Conservation (phyloP, 1,284 basidiomycete genomes). For the Cystobasidium sp. region DNA sequence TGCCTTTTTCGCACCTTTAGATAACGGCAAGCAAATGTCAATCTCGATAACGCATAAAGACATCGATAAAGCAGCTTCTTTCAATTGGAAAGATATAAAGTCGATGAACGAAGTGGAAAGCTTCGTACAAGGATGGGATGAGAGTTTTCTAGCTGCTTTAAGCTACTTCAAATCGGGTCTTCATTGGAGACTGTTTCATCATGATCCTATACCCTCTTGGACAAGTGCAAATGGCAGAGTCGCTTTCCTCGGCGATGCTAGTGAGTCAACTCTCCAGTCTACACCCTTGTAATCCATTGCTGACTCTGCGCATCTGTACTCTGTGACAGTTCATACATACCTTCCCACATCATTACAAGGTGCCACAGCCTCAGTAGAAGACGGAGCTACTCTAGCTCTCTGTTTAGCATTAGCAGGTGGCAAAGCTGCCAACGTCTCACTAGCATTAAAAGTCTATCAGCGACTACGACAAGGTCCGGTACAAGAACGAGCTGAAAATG, state of each 20-base stretch:
- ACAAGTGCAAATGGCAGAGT: conserved; percentile 25
- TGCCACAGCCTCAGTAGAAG: conserved; percentile 34
- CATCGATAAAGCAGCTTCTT: conserved; percentile 17
- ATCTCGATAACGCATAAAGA: conserved; percentile 14
- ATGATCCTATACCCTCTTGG: conserved; percentile 30
- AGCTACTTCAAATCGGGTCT: conserved; percentile 10
- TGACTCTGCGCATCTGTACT: background rate
- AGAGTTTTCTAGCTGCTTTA: conserved; percentile 15
- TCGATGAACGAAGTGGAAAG: conserved; percentile 11
- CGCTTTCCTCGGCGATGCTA: conserved; percentile 34
- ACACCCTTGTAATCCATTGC: background rate
- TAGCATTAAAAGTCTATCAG: conserved; percentile 18
- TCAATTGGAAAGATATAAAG: conserved; percentile 36
- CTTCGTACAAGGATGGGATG: conserved; percentile 18
- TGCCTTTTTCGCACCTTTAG: conserved; percentile 21
- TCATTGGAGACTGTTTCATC: conserved; percentile 36
- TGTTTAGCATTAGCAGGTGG: conserved; percentile 28
- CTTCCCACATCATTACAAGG: conserved; percentile 35
- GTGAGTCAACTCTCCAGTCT: background rate
- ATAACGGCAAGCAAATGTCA: conserved; percentile 30
- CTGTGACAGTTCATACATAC: conserved; percentile 29
- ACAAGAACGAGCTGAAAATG: conserved; percentile 11
- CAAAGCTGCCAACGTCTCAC: background rate
- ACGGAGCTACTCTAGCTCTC: conserved; percentile 22
- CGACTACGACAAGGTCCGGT: conserved; percentile 29